Percentiles rank a stretch among this genome's conserved stretches.
These are phyloP conservation scores for Cyclospora cayetanensis DNA, from an alignment of 169 alveolate species.

Conservation along the genomic window DNA sequence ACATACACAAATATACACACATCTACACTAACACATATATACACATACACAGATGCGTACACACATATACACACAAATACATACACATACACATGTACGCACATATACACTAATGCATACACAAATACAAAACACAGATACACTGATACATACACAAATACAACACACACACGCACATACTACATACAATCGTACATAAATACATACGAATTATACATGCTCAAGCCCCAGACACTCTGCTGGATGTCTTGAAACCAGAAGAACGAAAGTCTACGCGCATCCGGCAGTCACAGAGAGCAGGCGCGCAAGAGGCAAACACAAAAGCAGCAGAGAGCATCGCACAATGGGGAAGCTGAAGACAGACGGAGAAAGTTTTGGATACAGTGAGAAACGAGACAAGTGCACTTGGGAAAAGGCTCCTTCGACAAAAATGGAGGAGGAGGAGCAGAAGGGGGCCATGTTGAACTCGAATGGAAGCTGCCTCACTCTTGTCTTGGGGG, in stretches of 20 bases:
- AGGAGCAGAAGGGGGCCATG: background rate
- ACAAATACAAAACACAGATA: background rate
- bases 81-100: background rate
- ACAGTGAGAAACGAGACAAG: background rate
- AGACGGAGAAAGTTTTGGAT: background rate
- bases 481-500: slow-evolving; percentile 10
- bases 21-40: background rate
- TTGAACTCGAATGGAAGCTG: background rate
- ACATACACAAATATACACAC: no score
- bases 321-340: background rate
- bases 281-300: no score
- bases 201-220: background rate
- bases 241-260: no score
- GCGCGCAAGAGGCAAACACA: background rate
- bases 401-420: background rate
- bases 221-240: no score
- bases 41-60: background rate
- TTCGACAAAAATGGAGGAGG: background rate
- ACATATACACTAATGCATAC: background rate
- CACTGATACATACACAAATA: background rate
- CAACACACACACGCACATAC: background rate
- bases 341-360: no score
- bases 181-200: background rate
- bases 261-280: no score
- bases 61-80: background rate